phyloP scores from a whole-genome alignment of 2,329 filamentous ascomycete genomes.

The Exserohilum turcica region DNA sequence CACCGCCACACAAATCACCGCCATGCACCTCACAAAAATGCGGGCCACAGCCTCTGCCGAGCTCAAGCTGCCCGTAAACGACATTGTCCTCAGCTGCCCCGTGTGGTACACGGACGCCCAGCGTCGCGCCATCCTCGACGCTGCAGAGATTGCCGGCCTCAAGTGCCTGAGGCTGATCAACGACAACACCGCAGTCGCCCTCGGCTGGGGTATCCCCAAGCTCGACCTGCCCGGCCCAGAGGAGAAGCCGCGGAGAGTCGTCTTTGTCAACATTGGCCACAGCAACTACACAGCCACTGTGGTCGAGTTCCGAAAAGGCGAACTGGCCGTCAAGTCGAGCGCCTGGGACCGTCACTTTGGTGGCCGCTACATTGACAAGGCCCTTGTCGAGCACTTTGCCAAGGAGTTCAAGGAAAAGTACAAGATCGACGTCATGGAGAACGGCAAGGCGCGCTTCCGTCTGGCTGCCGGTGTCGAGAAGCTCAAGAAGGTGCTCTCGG shows the following conservation, averaged over 20 bases:
- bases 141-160: constrained; percentile 89
- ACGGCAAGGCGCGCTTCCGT: constrained; percentile 87
- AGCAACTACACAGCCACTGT: constrained; percentile 94
- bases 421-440: constrained; percentile 92
- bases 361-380: constrained; percentile 96
- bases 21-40: constrained; percentile 96
- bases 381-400: constrained; percentile 90
- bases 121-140: constrained; percentile 86
- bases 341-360: constrained; percentile 95
- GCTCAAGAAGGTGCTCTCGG: constrained; percentile 96
- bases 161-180: constrained; percentile 95
- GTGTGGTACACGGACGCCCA: constrained; percentile 97
- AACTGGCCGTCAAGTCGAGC: constrained; percentile 90
- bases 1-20: constrained; percentile 88
- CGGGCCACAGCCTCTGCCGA: constrained; percentile 85
- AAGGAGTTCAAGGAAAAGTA: constrained; percentile 97
- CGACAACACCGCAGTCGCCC: constrained; percentile 93
- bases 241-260: constrained; percentile 88
- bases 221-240: constrained; percentile 85
- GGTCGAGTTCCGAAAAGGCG: constrained; percentile 96
- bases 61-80: constrained; percentile 87
- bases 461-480: constrained; percentile 91
- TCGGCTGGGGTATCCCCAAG: constrained; percentile 98
- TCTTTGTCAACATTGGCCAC: constrained; percentile 94
- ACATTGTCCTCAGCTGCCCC: constrained; percentile 92